A percentile compares a stretch with the other conserved stretches of the same genome.
These are phyloP conservation scores for Dipteronia sinensis DNA, from an alignment of 345 rosid species.

Conservation along the genomic window DNA sequence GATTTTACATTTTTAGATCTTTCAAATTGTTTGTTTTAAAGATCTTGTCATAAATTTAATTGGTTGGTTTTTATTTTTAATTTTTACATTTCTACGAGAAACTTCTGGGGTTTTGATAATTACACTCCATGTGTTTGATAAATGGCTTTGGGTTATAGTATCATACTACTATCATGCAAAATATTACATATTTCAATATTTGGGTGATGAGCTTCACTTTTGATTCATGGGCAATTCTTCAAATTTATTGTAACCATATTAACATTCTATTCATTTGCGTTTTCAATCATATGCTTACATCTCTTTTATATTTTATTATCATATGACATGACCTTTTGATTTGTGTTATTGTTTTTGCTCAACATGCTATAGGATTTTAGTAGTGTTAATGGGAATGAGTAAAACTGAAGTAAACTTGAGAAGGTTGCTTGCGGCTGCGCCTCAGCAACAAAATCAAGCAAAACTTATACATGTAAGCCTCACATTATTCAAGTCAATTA, in stretches of 20 bases:
- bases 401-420: slow-evolving; percentile 75
- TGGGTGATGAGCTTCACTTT: background rate
- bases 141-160: background rate
- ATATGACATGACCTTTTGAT: background rate
- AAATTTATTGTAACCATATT: background rate
- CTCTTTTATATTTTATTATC: no score
- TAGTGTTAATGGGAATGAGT: slow-evolving; percentile 59
- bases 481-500: background rate
- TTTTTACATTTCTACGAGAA: no score
- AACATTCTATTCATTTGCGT: no score
- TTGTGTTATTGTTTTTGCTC: background rate
- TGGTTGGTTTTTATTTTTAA: background rate
- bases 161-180: background rate
- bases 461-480: slow-evolving; percentile 70
- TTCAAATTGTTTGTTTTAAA: background rate
- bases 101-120: background rate
- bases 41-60: background rate
- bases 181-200: background rate
- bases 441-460: slow-evolving; percentile 72
- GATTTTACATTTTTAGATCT: background rate
- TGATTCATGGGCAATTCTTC: background rate
- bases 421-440: slow-evolving; percentile 76
- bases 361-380: slow-evolving; percentile 8
- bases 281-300: no score
- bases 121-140: background rate